These are phyloP conservation scores for Wickerhamiella bombiphila DNA, from an alignment of 805 yeast genomes.

Conservation along the genomic window DNA sequence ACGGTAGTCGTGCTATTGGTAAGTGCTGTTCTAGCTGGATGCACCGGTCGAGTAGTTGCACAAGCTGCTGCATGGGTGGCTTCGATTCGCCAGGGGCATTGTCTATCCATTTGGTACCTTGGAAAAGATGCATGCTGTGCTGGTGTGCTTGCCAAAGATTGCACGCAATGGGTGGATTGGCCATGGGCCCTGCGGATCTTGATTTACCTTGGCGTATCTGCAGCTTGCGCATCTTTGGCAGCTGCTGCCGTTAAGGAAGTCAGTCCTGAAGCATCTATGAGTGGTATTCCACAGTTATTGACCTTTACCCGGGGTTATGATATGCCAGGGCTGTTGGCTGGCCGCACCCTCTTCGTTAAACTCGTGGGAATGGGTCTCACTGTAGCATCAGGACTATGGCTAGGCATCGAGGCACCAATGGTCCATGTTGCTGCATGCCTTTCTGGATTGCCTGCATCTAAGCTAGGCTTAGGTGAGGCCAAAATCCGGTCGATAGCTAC, in stretches of 20 bases:
- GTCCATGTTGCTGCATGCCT: conserved; percentile 48
- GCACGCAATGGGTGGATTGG: conserved; percentile 19
- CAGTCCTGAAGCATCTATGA: conserved; percentile 30
- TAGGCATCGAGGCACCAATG: conserved; percentile 78
- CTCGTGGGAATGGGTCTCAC: conserved; percentile 45
- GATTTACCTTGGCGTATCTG: conserved; percentile 27
- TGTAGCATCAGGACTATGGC: conserved; percentile 65
- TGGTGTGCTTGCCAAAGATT: too few relatives aligned
- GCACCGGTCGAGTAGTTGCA: conserved; percentile 64
- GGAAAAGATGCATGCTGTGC: conserved; percentile 63
- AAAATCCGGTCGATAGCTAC: conserved; percentile 46
- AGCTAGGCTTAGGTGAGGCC: conserved; percentile 22
- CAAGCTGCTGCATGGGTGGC: conserved; percentile 72
- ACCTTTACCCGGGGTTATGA: conserved; percentile 52
- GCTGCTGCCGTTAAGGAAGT: conserved; percentile 21
- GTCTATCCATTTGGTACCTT: conserved; percentile 44
- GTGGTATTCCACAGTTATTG: conserved; percentile 67
- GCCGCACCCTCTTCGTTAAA: conserved; percentile 40
- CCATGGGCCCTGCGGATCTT: conserved; percentile 21
- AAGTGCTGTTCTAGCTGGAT: conserved; percentile 63
- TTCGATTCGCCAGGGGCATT: conserved; percentile 59
- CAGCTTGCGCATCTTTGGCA: conserved; percentile 29
- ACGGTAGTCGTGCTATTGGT: conserved; percentile 34
- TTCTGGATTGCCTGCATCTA: conserved; percentile 26
- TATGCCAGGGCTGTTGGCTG: conserved; percentile 37